Conservation (phyloP, 306 rosid species). For the Lagenaria siceraria region DNA sequence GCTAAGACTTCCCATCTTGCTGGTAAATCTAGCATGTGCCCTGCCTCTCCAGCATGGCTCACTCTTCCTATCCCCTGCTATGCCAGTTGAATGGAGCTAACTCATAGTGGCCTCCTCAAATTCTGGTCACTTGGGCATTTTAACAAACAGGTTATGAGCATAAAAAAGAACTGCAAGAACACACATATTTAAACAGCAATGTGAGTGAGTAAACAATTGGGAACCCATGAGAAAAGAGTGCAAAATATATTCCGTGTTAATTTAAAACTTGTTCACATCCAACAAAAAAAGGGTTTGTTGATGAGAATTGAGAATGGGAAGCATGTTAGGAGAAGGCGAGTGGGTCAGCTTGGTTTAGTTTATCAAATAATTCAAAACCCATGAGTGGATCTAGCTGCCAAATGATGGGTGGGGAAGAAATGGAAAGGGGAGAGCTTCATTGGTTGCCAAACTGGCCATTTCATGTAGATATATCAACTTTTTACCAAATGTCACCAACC, state of each 20-base stretch:
- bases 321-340: background rate
- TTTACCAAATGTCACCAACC: slow-evolving; percentile 3
- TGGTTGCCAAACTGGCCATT: slow-evolving; percentile 6
- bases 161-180: background rate
- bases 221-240: background rate
- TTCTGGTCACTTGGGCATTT: background rate
- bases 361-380: background rate
- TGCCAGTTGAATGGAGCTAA: background rate
- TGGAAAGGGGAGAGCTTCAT: background rate
- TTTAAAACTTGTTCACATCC: background rate
- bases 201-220: background rate
- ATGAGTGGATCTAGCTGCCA: slow-evolving; percentile 1
- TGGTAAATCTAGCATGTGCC: slow-evolving; percentile 51
- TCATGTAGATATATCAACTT: background rate
- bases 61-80: slow-evolving; percentile 11
- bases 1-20: slow-evolving; percentile 19
- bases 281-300: background rate
- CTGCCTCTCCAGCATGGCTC: slow-evolving; percentile 81
- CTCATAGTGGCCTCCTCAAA: no score
- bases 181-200: slow-evolving; percentile 8
- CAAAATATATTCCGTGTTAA: background rate
- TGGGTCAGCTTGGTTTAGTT: slow-evolving; percentile 1
- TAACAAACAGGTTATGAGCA: background rate
- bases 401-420: background rate
- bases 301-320: slow-evolving; percentile 8